These are phyloP conservation scores for Gaertneriomyces semiglobifer DNA, from an alignment of 192 early-diverging fungal species.

Conservation along the genomic window DNA sequence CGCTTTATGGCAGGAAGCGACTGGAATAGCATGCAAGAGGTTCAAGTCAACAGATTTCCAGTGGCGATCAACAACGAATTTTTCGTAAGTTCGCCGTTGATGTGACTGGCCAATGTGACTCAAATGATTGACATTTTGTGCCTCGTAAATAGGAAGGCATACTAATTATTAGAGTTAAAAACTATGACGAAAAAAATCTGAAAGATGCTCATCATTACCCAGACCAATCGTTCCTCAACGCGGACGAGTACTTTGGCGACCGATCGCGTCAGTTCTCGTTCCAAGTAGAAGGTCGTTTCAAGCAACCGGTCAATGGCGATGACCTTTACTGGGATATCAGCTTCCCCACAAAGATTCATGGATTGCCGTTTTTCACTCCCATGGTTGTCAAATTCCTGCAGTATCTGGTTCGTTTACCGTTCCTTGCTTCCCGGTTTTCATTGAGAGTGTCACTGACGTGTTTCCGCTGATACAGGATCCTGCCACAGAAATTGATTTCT, in stretches of 20 bases:
- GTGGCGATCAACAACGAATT: conserved; percentile 24
- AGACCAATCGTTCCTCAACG: background rate
- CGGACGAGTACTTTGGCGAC: conserved; percentile 16
- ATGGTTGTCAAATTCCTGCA: conserved; percentile 30
- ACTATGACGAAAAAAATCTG: conserved; percentile 23
- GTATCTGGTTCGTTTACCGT: background rate
- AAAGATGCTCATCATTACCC: conserved; percentile 6
- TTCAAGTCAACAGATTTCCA: conserved; percentile 24
- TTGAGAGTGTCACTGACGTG: too few species aligned
- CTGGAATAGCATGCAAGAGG: background rate
- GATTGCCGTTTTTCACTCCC: conserved; percentile 24
- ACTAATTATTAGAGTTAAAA: conserved; percentile 17
- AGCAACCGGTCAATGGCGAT: conserved; percentile 29
- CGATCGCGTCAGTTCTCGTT: conserved; percentile 26
- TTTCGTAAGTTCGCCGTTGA: conserved; percentile 18
- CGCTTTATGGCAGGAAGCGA: conserved; percentile 10
- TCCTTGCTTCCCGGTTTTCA: too few species aligned
- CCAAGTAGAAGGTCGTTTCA: conserved; percentile 27
- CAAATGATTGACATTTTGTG: too few species aligned
- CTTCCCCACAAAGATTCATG: conserved; percentile 10
- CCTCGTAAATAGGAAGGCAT: conserved; percentile 18
- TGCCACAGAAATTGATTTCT: conserved; percentile 27
- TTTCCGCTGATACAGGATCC: conserved; percentile 3
- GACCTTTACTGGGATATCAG: conserved; percentile 30
- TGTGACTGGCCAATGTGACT: too few species aligned